Conservation (phyloP, 2,329 filamentous ascomycete genomes). For the Sclerotiophoma versabilis region DNA sequence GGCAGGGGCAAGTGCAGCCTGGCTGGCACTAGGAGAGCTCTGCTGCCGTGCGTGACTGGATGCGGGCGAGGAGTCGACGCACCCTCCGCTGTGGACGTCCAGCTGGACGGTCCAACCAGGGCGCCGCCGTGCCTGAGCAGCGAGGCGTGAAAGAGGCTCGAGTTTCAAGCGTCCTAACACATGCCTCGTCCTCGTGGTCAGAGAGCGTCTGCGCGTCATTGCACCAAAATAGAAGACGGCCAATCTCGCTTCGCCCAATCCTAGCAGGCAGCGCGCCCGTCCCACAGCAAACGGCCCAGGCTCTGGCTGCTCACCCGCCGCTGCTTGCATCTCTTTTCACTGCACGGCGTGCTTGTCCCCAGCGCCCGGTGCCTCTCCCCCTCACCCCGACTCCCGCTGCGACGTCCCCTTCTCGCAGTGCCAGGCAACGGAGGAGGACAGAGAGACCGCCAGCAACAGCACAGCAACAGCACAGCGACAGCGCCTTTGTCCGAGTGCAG, state of each 20-base stretch:
- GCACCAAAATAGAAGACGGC: constrained; percentile 16
- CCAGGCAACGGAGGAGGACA: constrained; percentile 5
- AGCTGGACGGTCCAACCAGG: background rate
- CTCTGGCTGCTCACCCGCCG: constrained; percentile 6
- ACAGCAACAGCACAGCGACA: no score
- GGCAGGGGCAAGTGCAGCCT: constrained; percentile 6
- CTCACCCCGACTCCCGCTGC: constrained; percentile 38
- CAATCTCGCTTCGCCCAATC: constrained; percentile 28
- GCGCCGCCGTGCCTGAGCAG: background rate
- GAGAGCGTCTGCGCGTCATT: constrained; percentile 11
- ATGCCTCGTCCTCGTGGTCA: background rate
- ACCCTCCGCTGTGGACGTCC: background rate
- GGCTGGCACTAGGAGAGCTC: background rate
- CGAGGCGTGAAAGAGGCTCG: background rate
- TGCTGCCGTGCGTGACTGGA: constrained; percentile 6
- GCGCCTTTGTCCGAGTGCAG: constrained; percentile 11
- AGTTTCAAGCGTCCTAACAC: constrained; percentile 4
- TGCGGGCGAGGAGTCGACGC: background rate
- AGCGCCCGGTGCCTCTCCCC: constrained; percentile 8
- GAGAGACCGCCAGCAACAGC: background rate
- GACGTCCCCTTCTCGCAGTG: constrained; percentile 28
- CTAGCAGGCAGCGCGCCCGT: constrained; percentile 22
- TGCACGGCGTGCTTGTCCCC: constrained; percentile 19
- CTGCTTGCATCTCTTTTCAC: constrained; percentile 16
- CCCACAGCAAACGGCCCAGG: constrained; percentile 10